Evolutionary conservation across 2,329 filamentous ascomycete species (phyloP), one percentile per base, ranked within the genome.

Genomic region (Fusarium sp.): DNA sequence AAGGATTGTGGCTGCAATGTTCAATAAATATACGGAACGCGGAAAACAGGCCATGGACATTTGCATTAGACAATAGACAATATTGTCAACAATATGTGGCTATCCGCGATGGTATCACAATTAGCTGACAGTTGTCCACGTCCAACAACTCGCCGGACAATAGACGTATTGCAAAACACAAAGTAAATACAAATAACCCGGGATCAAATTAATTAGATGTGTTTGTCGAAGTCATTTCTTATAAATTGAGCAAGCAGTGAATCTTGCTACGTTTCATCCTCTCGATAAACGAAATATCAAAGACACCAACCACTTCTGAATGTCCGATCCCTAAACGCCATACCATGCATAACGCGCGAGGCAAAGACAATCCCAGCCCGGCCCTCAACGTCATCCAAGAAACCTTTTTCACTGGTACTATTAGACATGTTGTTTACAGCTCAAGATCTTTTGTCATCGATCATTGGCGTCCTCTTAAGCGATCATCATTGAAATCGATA

Each of bases 401-500:
- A n/a, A 32, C 45, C 49, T 41, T 70, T 73, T 67, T 45, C 20
- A 40, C 50, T 32, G 38, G 60, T 56, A 66, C 71, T 68, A 73
- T 59, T 61, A 70, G 42, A 58, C 59, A 50, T 55, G 37, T 48
- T 58, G 32, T 59, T 67, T 57, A 27, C 45, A 40, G 45, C 18
- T 52, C 42, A 45, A 23, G 26, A 44, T 58, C 35, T 30, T 48
- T 42, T 35, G 13, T 54, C 38, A 14, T 20, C 32, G 55, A 37
- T 41, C 23, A 56, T 46, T 37, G 27, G 20, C 32, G 15, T 40
- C 40, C 26, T 44, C n/a, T 23, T 38, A 6, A n/a, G 35, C 26
- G 23, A 33, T 59, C 30, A 15, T 44, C 23, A 49, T 73, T 62
- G 81, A 64, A 78, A 83, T 37, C 78, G 76, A 62, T 80, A 81